phyloP scores from a whole-genome alignment of 2,329 filamentous ascomycete species.

The Aspergillus melleus region DNA sequence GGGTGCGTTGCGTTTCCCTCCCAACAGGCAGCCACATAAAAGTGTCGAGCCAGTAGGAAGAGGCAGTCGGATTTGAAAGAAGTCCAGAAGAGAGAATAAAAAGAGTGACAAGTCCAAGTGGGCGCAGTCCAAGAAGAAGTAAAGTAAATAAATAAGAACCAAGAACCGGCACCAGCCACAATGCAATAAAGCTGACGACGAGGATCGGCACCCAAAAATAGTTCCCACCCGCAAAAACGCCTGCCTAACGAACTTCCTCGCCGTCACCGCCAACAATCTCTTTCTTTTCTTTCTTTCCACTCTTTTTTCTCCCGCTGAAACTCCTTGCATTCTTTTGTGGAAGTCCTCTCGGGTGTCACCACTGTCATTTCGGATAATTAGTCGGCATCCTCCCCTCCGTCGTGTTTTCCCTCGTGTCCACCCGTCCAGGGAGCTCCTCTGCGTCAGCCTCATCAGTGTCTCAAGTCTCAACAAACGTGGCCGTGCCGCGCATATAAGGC shows the following conservation, averaged over 20 bases:
- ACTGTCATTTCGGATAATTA: not conserved
- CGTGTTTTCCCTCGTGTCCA: not conserved
- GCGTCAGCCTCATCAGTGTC: not conserved
- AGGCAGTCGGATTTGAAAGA: too few species aligned
- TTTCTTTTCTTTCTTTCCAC: slow-evolving; percentile 1
- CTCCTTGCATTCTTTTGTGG: not conserved
- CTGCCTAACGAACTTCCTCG: slow-evolving; percentile 13
- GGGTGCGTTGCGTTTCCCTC: not conserved
- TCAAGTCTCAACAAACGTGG: slow-evolving; percentile 9
- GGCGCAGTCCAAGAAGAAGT: not conserved
- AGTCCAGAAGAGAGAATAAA: too few species aligned
- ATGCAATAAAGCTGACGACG: not conserved
- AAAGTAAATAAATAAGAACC: too few species aligned
- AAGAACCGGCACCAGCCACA: not conserved
- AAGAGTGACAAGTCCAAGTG: not conserved
- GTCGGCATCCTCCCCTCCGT: not conserved
- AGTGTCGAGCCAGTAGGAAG: too few species aligned
- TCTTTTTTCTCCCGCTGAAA: not conserved
- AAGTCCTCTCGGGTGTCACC: not conserved
- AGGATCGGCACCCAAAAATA: slow-evolving; percentile 21
- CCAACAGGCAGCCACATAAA: not conserved
- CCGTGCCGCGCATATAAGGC: slow-evolving; percentile 7
- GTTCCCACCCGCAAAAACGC: slow-evolving; percentile 12
- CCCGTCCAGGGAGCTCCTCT: not conserved
- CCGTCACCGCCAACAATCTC: slow-evolving; percentile 5